Base-by-base conservation (phyloP, 2,329 filamentous ascomycete genomes). In the Lachnellula arida region DNA sequence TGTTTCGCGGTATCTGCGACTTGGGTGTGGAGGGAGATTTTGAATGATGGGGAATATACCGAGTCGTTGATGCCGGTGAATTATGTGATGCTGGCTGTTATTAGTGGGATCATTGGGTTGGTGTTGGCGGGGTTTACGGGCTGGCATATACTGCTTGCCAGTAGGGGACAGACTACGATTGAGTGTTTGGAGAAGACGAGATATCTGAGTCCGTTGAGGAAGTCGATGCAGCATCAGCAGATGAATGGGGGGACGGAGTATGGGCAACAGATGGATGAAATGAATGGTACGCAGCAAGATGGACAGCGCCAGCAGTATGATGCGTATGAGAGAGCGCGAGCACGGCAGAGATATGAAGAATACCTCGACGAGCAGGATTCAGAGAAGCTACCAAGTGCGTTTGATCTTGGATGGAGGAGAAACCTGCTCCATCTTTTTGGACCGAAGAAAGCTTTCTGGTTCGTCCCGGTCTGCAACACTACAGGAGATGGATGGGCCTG, bases 111-210 rank as follows among this genome's bases (percentile, higher is more conserved):
- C 63, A 95, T 99, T 59, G 91, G 90, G 0, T 73, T 99, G 8
- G 93, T 97, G 1, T 78, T 99, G 19, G 86, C 86, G 12, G 91
- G 89, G 0, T 99, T 99, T 69, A 96, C 92, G 0, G 81, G 76
- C 1, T 99, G 94, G 92, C 94, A 99, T 76, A 80, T 97, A 54
- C 84, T 88, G 70, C 80, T 99, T 1, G 89, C 90, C 1, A 75
- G 81, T 53, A 81, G 82, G 25, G 91, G 90, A 3, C 86, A 95
- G 73, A 99, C 94, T 1, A 99, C 94, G 3, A 97, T 99, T 57
- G 94, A 99, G 72, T 96, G 88, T 66, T 76, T 99, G 57, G 94
- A 99, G 73, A 97, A 94, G 77, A 97, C 93, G 2, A 83, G 94
- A 54, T 99, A 99, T 73, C 81, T 96, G 7, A 91, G 88, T 9